A percentile compares a stretch with the other conserved stretches of the same genome.
phyloP scores from a whole-genome alignment of 2,329 filamentous ascomycete species.

The Salinomyces thailandicus region DNA sequence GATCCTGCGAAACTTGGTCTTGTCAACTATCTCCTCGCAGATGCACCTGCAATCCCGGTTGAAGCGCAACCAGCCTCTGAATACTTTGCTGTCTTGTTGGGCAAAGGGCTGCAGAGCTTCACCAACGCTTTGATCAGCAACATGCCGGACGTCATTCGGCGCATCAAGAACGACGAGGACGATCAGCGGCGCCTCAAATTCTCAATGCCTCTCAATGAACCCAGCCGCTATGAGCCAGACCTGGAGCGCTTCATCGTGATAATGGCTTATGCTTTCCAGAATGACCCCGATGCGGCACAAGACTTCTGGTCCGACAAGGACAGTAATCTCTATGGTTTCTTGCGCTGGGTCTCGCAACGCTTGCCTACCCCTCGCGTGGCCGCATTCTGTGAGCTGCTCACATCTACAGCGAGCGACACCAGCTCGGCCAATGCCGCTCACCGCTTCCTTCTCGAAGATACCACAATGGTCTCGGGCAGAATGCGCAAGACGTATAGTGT shows the following conservation, averaged over 20 bases:
- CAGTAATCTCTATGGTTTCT: slow-evolving; percentile 84
- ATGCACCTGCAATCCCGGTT: slow-evolving; percentile 57
- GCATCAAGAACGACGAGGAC: slow-evolving; percentile 78
- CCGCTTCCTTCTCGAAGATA: slow-evolving; percentile 80
- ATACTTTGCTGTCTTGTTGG: slow-evolving; percentile 61
- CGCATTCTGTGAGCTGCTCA: slow-evolving; percentile 93
- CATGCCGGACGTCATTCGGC: slow-evolving; percentile 82
- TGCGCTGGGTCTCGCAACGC: slow-evolving; percentile 92
- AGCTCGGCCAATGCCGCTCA: slow-evolving; percentile 78
- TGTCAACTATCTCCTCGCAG: slow-evolving; percentile 70
- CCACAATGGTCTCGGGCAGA: slow-evolving; percentile 47
- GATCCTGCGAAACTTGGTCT: slow-evolving; percentile 77
- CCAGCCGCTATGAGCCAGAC: slow-evolving; percentile 38
- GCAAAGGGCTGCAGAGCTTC: slow-evolving; percentile 76
- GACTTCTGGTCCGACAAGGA: slow-evolving; percentile 90
- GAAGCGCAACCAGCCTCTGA: slow-evolving; percentile 58
- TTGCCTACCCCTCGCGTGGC: slow-evolving; percentile 93
- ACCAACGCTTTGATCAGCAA: slow-evolving; percentile 91
- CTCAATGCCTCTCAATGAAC: slow-evolving; percentile 23
- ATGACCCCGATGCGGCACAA: slow-evolving; percentile 70
- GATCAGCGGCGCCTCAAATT: slow-evolving; percentile 55
- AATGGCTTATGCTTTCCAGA: slow-evolving; percentile 84
- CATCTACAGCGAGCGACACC: slow-evolving; percentile 72
- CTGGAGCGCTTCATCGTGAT: slow-evolving; percentile 86
- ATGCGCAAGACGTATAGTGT: slow-evolving; percentile 74